Base-by-base conservation (phyloP, 2,329 filamentous ascomycete genomes). In the Microdochium nivale region DNA sequence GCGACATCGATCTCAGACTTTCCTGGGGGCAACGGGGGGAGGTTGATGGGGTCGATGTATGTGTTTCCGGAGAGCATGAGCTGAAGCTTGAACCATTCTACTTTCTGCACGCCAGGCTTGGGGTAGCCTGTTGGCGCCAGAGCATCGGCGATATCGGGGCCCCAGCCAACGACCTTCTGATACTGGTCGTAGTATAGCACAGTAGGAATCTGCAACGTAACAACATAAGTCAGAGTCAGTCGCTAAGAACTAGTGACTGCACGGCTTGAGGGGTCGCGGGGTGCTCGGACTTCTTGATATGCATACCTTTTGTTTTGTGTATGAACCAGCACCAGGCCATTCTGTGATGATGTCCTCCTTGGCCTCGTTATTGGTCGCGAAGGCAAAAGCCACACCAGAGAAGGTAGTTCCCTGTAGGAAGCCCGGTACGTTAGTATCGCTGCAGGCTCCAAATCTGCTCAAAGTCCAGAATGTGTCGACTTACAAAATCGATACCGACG, bases 151-250 rank as follows among this genome's bases (percentile, higher is more conserved):
- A 97, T 97, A 76, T 99, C 94, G 52, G 92, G 91, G 56, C 94
- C 94, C 94, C 94, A 99, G 62, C 94, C 94, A n/a, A 97, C 94
- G 48, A 99, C 94, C 71, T 97, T 96, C 66, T 99, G 94, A 70
- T 96, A 96, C 72, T 97, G 92, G 67, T 99, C 94, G 67, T 99
- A 99, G 76, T 99, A 99, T 55, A 99, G 81, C n/a, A 99, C 94
- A 14, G 94, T 97, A 16, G 94, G 94, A 61, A 99, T 97, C 94
- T 95, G 23, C 24, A 33, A 1, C n/a, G 19, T 50, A 55, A 47
- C 51, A 21, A 44, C n/a, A 44, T 8, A 11, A 19, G 13, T 3
- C 40, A 23, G n/a, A n/a, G 40, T 44, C 40, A 44, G 40, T 21
- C 16, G 9, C 19, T 23, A 11, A 49, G 25, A 19, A 51, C 43